Percentiles rank a stretch among this genome's conserved stretches.
These are phyloP conservation scores for Arthroderma sp. DNA, from an alignment of 2,329 filamentous ascomycete genomes.

Conservation along the genomic window DNA sequence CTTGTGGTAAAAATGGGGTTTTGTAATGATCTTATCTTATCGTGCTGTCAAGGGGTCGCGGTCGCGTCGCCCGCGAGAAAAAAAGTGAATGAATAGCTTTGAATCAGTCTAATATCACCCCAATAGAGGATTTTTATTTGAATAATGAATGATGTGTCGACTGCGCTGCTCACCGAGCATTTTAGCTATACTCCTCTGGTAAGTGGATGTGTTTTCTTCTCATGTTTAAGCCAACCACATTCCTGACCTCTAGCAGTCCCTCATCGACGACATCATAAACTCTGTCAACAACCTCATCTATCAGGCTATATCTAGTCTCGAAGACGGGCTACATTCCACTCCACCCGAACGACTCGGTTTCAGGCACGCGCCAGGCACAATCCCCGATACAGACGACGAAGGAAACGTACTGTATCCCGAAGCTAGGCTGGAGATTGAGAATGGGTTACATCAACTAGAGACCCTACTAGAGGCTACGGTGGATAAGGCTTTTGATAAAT, in stretches of 20 bases:
- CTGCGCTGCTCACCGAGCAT: constrained; percentile 76
- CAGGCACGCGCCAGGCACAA: constrained; percentile 34
- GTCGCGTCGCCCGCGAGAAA: too few species aligned
- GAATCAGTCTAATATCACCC: too few species aligned
- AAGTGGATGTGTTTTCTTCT: constrained; percentile 23
- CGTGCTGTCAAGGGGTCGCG: too few species aligned
- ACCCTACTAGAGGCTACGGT: constrained; percentile 69
- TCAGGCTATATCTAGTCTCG: constrained; percentile 75
- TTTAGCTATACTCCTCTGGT: constrained; percentile 89
- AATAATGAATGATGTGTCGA: constrained; percentile 32
- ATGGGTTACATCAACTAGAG: constrained; percentile 73
- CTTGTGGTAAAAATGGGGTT: too few species aligned
- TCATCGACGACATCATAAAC: constrained; percentile 98
- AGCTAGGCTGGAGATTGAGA: constrained; percentile 63
- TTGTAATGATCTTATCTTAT: too few species aligned
- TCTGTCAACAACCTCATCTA: constrained; percentile 88
- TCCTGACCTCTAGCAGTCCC: constrained; percentile 43
- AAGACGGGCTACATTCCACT: constrained; percentile 63
- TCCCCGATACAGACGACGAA: constrained; percentile 35
- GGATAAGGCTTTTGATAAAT: constrained; percentile 73
- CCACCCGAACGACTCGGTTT: constrained; percentile 74
- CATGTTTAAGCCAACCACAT: not conserved
- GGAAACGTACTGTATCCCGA: constrained; percentile 35
- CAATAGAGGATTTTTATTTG: too few species aligned
- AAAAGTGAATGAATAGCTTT: too few species aligned